phyloP scores from a whole-genome alignment of 2,329 filamentous ascomycete genomes.

The Rachicladosporium sp. region DNA sequence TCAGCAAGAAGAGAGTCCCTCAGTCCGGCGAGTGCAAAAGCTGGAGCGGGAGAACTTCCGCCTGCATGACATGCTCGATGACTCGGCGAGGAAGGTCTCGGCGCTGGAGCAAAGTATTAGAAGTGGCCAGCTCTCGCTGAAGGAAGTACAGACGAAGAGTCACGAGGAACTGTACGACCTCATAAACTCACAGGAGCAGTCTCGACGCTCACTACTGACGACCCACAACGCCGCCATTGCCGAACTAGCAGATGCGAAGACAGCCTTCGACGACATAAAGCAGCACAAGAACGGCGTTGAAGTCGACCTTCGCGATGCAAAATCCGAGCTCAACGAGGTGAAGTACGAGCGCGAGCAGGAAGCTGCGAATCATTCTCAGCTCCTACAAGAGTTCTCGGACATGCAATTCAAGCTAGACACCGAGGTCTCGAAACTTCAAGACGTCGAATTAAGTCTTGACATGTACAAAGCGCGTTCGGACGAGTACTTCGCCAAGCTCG shows the following conservation, averaged over 20 bases:
- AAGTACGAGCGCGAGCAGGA: conserved; percentile 71
- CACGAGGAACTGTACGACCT: conserved; percentile 93
- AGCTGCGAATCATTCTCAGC: conserved; percentile 67
- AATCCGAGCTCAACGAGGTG: conserved; percentile 74
- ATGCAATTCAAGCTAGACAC: conserved; percentile 85
- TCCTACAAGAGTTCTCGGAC: conserved; percentile 85
- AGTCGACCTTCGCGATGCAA: conserved; percentile 73
- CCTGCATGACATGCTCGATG: conserved; percentile 86
- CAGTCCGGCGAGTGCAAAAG: conserved; percentile 71
- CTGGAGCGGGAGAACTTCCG: conserved; percentile 84
- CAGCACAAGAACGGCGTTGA: conserved; percentile 69
- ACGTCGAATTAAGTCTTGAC: conserved; percentile 71
- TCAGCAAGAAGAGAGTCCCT: conserved; percentile 64
- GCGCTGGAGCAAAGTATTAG: conserved; percentile 76
- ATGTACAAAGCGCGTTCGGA: conserved; percentile 87
- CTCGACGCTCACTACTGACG: conserved; percentile 66
- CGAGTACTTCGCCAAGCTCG: conserved; percentile 93
- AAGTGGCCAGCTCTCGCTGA: conserved; percentile 74
- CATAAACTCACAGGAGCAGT: conserved; percentile 85
- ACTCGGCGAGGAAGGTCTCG: conserved; percentile 85
- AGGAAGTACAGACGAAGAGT: conserved; percentile 83
- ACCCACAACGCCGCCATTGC: conserved; percentile 75
- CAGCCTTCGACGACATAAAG: conserved; percentile 74
- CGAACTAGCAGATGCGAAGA: conserved; percentile 77
- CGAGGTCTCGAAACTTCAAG: conserved; percentile 71